Base-by-base conservation (phyloP, 495 filamentous ascomycete species). In the Neurospora cerealis region DNA sequence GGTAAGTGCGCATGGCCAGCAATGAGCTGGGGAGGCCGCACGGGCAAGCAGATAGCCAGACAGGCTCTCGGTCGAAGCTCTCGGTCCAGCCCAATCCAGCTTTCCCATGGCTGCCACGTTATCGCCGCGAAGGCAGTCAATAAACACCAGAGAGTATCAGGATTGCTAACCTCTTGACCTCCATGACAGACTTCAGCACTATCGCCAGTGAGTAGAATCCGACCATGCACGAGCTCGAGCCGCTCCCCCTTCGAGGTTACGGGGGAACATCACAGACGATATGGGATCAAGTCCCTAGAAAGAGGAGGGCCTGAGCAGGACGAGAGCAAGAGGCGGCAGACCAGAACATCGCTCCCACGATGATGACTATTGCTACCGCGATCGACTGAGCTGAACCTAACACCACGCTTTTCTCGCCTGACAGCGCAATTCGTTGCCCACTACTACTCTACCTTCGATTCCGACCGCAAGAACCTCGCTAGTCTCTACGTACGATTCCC, bases 371-470 rank as follows among this genome's bases (percentile, higher is more conserved):
- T 46, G 38, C n/a, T 72, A 5, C 3, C 37, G 19, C 19, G 15
- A 46, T n/a, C 46, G 19, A 69, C 34, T 72, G 46, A 54, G 9
- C 32, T 40, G 70, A 62, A 39, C 38, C 71, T 75, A 69, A 77
- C 75, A 40, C 21, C 21, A 66, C 46, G 62, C 71, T 41, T 40
- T 66, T 69, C 17, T 66, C 60, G 37, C 72, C 69, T 21, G 15
- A 70, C 80, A 98, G 95, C 87, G 75, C 85, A 95, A 78, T 98
- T 98, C 83, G 90, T 93, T 70, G 73, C 89, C 34, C 95, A 91
- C 86, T 98, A 97, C 90, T 97, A 97, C 86, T 83, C 89, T 72
- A 91, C 89, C 70, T 97, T 98, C 83, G 94, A 97, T 81, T 69
- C 73, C 69, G 81, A 92, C 80, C 91, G 94, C 72, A 74, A 74